A percentile compares a stretch with the other conserved stretches of the same genome.
Evolutionary conservation across 2,329 filamentous ascomycete species (phyloP).

Genomic region (Teratosphaeria zuluensis): DNA sequence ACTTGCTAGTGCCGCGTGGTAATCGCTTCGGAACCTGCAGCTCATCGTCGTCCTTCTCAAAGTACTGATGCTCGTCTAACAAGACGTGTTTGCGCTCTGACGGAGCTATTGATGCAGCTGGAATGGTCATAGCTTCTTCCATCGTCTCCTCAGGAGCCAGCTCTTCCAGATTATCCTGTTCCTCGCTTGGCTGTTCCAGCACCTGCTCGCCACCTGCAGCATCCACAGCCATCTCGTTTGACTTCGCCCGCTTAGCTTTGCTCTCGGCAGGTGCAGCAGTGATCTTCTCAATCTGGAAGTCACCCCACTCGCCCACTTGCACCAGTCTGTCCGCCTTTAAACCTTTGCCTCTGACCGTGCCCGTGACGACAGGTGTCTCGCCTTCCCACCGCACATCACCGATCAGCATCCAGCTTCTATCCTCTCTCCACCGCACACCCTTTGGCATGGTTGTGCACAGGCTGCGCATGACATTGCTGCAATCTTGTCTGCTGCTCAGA

Average conservation of each 20-base stretch:
- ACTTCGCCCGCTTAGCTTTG: slow-evolving; percentile 44
- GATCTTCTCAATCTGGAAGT: slow-evolving; percentile 87
- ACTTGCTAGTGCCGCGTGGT: slow-evolving; percentile 84
- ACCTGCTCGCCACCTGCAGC: slow-evolving; percentile 47
- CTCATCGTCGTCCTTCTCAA: slow-evolving; percentile 72
- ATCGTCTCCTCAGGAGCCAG: slow-evolving; percentile 77
- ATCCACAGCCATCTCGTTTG: slow-evolving; percentile 56
- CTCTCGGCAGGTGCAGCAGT: slow-evolving; percentile 60
- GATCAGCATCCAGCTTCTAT: slow-evolving; percentile 88
- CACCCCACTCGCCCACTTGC: slow-evolving; percentile 87
- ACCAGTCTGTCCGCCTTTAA: slow-evolving; percentile 84
- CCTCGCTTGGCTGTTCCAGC: slow-evolving; percentile 63
- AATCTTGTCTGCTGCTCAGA: slow-evolving; percentile 81
- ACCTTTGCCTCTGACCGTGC: slow-evolving; percentile 74
- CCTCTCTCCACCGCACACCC: slow-evolving; percentile 90
- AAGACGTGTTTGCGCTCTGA: slow-evolving; percentile 68
- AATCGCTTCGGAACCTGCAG: slow-evolving; percentile 60
- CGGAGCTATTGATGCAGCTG: slow-evolving; percentile 39
- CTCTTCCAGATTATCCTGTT: slow-evolving; percentile 72
- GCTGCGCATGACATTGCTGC: slow-evolving; percentile 79
- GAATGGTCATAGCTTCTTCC: slow-evolving; percentile 49
- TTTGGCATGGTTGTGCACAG: slow-evolving; percentile 88
- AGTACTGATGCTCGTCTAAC: slow-evolving; percentile 95
- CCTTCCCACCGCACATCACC: slow-evolving; percentile 66
- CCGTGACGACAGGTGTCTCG: slow-evolving; percentile 54